Conservation (phyloP, 305 asterid species). For the Coffea humblotiana region DNA sequence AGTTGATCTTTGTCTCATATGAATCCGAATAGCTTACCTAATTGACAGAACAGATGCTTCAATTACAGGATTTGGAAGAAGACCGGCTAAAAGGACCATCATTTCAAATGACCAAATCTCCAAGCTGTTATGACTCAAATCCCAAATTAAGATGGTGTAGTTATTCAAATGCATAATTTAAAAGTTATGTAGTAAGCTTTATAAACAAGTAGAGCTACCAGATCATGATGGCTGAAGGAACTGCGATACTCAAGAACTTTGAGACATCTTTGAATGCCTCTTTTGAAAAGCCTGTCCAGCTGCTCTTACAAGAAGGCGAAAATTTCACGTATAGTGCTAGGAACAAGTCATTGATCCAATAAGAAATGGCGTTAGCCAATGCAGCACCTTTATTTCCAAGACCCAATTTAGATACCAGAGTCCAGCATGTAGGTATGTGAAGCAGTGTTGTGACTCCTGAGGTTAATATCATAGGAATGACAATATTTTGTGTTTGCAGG, state of each 20-base stretch:
- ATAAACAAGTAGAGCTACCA: not conserved
- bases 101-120: constrained; percentile 10
- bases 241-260: constrained; percentile 4
- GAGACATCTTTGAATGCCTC: not conserved
- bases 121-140: not conserved
- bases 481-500: constrained; percentile 16
- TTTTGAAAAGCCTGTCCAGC: constrained; percentile 15
- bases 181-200: not conserved
- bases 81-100: constrained; percentile 11
- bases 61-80: constrained; percentile 1
- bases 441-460: constrained; percentile 9
- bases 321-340: not conserved
- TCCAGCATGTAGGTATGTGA: constrained; percentile 13
- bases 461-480: constrained; percentile 11
- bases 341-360: constrained; percentile 15
- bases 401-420: constrained; percentile 13
- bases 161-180: not conserved
- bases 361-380: constrained; percentile 6
- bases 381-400: constrained; percentile 18
- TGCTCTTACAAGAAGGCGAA: constrained; percentile 11
- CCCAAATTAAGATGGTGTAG: not conserved
- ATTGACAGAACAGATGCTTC: constrained; percentile 12
- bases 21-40: not conserved
- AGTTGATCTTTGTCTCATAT: not conserved
- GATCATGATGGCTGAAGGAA: constrained; percentile 13